phyloP scores from a whole-genome alignment of 192 early-diverging fungal species.

The Coemansia sp. region DNA sequence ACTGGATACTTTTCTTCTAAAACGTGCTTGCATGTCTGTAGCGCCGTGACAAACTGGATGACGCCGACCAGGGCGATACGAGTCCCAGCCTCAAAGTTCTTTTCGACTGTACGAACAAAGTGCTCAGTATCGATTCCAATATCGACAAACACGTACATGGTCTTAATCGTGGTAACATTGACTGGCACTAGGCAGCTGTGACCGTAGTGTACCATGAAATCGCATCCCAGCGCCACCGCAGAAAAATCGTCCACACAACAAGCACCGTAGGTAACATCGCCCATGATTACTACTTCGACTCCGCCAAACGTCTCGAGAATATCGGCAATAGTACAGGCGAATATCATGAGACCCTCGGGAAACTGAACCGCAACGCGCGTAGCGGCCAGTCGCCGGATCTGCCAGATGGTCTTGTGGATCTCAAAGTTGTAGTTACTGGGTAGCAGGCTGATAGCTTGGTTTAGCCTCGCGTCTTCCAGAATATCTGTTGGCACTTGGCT shows the following conservation, averaged over 20 bases:
- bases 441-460: constrained; percentile 82
- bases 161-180: constrained; percentile 91
- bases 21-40: constrained; percentile 67
- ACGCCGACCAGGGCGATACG: constrained; percentile 85
- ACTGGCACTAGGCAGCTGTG: constrained; percentile 98
- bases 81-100: constrained; percentile 83
- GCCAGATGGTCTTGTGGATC: constrained; percentile 95
- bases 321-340: constrained; percentile 90
- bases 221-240: constrained; percentile 88
- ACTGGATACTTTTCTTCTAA: constrained; percentile 66
- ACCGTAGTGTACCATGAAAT: constrained; percentile 98
- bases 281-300: constrained; percentile 96
- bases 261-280: constrained; percentile 98
- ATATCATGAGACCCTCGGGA: constrained; percentile 96
- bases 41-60: constrained; percentile 91
- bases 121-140: constrained; percentile 94
- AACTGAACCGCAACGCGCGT: constrained; percentile 95
- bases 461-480: constrained; percentile 76
- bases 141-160: constrained; percentile 98
- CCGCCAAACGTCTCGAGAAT: constrained; percentile 80
- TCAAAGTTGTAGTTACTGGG: constrained; percentile 99
- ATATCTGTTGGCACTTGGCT: constrained; percentile 89
- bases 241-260: constrained; percentile 99
- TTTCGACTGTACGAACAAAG: constrained; percentile 86
- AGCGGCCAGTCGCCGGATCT: constrained; percentile 73